These are phyloP conservation scores for Tetracladium setigerum DNA, from an alignment of 495 filamentous ascomycete genomes.

Conservation along the genomic window DNA sequence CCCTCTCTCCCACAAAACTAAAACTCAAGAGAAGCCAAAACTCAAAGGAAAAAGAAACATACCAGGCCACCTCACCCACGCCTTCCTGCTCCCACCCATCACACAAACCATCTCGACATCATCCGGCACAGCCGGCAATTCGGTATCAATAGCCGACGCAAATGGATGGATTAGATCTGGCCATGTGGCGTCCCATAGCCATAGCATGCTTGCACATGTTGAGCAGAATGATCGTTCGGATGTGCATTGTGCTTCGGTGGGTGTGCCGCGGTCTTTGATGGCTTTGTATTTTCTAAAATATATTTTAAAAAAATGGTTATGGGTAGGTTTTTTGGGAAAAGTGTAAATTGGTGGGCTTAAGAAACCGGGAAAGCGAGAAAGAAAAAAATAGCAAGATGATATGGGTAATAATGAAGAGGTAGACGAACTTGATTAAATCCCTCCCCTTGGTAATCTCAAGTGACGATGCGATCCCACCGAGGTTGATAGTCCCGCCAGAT, in stretches of 20 bases:
- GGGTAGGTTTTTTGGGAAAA: background rate
- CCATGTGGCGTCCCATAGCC: conserved; percentile 42
- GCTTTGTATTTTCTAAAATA: conserved; percentile 40
- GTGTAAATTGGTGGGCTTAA: too few relatives aligned
- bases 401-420: background rate
- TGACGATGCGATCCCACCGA: conserved; percentile 40
- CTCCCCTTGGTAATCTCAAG: conserved; percentile 40
- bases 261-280: conserved; percentile 41
- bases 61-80: conserved; percentile 43
- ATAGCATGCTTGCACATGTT: conserved; percentile 43
- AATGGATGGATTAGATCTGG: conserved; percentile 51
- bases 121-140: conserved; percentile 39
- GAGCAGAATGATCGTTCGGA: conserved; percentile 48
- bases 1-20: too few relatives aligned
- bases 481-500: conserved; percentile 40
- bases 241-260: conserved; percentile 31
- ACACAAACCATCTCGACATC: conserved; percentile 51
- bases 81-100: conserved; percentile 38
- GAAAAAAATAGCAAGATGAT: background rate
- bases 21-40: too few relatives aligned
- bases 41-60: too few relatives aligned
- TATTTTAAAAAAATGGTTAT: conserved; percentile 1
- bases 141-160: conserved; percentile 48
- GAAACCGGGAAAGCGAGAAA: background rate
- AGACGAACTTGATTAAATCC: conserved; percentile 38